Evolutionary conservation across 306 rosid genomes (phyloP), one percentile per base, ranked within the genome.

Genomic region (Casuarina equisetifolia): DNA sequence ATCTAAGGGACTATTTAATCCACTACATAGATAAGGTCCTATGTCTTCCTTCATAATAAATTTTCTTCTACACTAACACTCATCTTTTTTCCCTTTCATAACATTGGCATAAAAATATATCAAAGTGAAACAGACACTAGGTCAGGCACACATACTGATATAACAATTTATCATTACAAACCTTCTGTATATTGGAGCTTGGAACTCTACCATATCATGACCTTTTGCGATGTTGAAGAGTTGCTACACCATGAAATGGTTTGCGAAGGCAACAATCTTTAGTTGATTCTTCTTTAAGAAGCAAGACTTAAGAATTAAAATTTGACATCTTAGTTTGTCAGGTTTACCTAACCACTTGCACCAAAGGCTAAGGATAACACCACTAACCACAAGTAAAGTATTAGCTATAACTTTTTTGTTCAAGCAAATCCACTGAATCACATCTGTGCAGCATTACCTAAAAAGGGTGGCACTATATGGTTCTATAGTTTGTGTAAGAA

Each of bases 271-370:
- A 43, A 62, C 38, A 1, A 43, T 39, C 74, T 55, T 40, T 39
- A 16, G n/a, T 16, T 49, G n/a, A 66, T 16, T 66, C 15, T 40
- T 40, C 13, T 17, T 42, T 17, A 35, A 66, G 32, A 66, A 42
- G 70, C 40, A 43, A 50, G 71, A 4, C 32, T 42, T 11, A 39
- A 64, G 70, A 6, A 5, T 13, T 2, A 40, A 66, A 20, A 66
- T 16, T 15, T 40, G 45, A 11, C 13, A 15, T 35, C 36, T 62
- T 36, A 36, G 69, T 35, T 35, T 62, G 3, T 7, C 50, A 50
- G 72, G 78, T 53, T 16, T 58, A 66, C 66, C 49, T 35, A 48
- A 20, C 57, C 66, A 42, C 70, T 76, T 74, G 70, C 48, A 72
- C 69, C 69, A 43, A 66, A 74, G n/a, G 12, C 55, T 40, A 9